Conservation (phyloP, 176 grass and related monocot species). For the Elymus sibiricus region DNA sequence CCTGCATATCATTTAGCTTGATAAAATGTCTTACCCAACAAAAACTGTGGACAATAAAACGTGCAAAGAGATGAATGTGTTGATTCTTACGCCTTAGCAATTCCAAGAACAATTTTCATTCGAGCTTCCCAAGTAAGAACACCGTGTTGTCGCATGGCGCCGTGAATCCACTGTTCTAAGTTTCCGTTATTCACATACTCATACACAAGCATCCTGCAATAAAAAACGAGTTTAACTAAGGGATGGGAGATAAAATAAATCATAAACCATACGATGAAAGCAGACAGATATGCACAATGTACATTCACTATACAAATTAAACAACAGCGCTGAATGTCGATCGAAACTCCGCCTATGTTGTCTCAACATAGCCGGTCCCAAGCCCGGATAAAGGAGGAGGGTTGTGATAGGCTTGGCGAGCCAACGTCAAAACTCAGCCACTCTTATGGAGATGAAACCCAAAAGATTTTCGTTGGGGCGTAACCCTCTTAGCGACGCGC, state of each 20-base stretch:
- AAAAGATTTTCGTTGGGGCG: too few relatives aligned
- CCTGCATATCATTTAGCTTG: constrained; percentile 33
- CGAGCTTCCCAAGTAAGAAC: constrained; percentile 81
- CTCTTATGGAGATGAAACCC: too few relatives aligned
- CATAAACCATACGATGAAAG: not conserved
- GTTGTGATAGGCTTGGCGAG: too few relatives aligned
- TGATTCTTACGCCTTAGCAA: constrained; percentile 66
- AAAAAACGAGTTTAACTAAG: not conserved
- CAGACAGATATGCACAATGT: not conserved
- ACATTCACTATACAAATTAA: not conserved
- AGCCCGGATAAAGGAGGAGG: too few relatives aligned
- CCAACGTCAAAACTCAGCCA: too few relatives aligned
- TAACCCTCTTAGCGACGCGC: too few relatives aligned
- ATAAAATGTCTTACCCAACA: constrained; percentile 4
- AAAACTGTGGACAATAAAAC: not conserved
- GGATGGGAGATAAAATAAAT: not conserved
- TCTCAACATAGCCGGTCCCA: too few relatives aligned
- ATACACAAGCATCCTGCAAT: constrained; percentile 80
- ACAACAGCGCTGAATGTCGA: not conserved
- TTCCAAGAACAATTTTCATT: constrained; percentile 79
- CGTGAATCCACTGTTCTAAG: constrained; percentile 91
- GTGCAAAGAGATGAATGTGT: not conserved
- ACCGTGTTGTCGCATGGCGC: constrained; percentile 60
- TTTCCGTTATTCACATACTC: constrained; percentile 90
- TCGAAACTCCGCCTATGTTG: too few relatives aligned